Evolutionary conservation across 331 rosid species (phyloP).

Genomic region (Phaseolus coccineus): DNA sequence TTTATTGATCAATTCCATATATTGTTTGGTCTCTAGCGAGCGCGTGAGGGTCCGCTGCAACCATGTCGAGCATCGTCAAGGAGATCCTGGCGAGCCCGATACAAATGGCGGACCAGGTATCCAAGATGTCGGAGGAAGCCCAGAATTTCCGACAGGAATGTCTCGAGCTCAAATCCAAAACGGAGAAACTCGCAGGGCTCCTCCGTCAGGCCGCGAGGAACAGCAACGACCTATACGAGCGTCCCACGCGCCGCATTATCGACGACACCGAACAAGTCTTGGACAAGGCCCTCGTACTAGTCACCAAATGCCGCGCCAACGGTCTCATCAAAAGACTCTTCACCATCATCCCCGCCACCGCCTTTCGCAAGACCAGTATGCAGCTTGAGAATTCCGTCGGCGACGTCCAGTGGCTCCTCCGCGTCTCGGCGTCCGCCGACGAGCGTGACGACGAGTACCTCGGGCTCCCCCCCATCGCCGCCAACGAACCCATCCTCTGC

Average conservation of each 20-base stretch:
- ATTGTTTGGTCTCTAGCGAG: background rate
- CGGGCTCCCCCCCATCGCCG: conserved; percentile 79
- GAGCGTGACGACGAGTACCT: conserved; percentile 72
- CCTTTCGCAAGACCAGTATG: conserved; percentile 59
- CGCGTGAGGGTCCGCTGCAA: conserved; percentile 24
- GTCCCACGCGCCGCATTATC: conserved; percentile 79
- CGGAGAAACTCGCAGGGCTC: conserved; percentile 70
- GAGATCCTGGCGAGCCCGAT: conserved; percentile 85
- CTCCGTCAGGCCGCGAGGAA: conserved; percentile 76
- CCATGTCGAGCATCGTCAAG: conserved; percentile 76
- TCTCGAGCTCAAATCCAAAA: conserved; percentile 61
- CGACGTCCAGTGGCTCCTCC: conserved; percentile 78
- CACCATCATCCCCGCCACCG: conserved; percentile 70
- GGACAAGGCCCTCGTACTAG: conserved; percentile 66
- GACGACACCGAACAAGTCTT: conserved; percentile 78
- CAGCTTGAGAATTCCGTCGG: conserved; percentile 77
- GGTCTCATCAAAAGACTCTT: conserved; percentile 65
- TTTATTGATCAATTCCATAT: too few species aligned
- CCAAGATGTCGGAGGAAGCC: conserved; percentile 63
- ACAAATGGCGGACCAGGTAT: conserved; percentile 78
- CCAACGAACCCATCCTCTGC: conserved; percentile 75
- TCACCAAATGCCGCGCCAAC: conserved; percentile 65
- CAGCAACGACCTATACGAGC: conserved; percentile 75
- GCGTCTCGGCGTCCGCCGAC: conserved; percentile 65
- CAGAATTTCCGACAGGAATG: conserved; percentile 65